Evolutionary conservation across 2,329 filamentous ascomycete species (phyloP).

Genomic region (Cryphonectria japonica): DNA sequence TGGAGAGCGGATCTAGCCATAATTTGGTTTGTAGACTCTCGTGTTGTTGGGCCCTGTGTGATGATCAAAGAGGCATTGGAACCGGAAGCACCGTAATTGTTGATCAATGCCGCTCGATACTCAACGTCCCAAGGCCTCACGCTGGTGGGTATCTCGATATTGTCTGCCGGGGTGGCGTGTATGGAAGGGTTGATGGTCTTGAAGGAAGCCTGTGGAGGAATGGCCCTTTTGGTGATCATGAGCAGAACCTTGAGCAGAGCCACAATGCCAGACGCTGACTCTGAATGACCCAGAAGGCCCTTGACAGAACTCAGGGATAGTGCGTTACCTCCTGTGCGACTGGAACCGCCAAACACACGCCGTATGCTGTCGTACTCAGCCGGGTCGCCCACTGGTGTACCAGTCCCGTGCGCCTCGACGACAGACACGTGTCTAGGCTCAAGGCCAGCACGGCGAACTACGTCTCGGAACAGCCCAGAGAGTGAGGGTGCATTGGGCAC

Average conservation of each 20-base stretch:
- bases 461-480: conserved; percentile 36
- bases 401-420: conserved; percentile 49
- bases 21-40: not conserved
- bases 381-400: conserved; percentile 46
- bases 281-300: conserved; percentile 17
- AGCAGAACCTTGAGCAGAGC: conserved; percentile 40
- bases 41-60: not conserved
- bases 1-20: not conserved
- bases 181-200: conserved; percentile 27
- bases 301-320: conserved; percentile 16
- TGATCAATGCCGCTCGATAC: conserved; percentile 35
- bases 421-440: conserved; percentile 34
- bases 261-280: conserved; percentile 10
- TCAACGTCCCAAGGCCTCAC: conserved; percentile 32
- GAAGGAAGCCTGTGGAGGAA: conserved; percentile 42
- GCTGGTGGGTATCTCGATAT: conserved; percentile 31
- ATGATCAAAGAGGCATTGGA: conserved; percentile 36
- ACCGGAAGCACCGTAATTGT: conserved; percentile 44
- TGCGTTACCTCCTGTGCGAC: not conserved
- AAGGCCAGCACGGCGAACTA: conserved; percentile 35
- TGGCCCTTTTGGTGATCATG: conserved; percentile 34
- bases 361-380: conserved; percentile 39
- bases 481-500: conserved; percentile 36
- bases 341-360: conserved; percentile 33
- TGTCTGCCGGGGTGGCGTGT: conserved; percentile 31